Evolutionary conservation across 352 stramenopile genomes (phyloP).

Genomic region (Salisapilia sapeloensis): DNA sequence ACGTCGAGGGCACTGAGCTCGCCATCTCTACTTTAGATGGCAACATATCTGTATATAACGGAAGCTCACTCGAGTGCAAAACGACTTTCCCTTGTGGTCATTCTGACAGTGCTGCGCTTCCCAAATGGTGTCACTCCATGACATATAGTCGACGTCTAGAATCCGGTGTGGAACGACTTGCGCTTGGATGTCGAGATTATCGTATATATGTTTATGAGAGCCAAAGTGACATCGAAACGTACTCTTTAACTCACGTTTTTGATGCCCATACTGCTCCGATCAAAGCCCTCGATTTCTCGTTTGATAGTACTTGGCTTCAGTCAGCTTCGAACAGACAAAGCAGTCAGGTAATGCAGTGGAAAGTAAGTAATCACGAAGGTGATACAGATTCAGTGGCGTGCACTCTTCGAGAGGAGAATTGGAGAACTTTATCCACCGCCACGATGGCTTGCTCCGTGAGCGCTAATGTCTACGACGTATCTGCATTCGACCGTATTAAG

Average conservation of each 20-base stretch:
- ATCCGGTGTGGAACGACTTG: no score
- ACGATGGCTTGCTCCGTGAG: no score
- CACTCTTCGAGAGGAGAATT: constrained; percentile 16
- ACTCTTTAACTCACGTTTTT: constrained; percentile 34
- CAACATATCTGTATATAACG: no score
- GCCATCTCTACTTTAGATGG: no score
- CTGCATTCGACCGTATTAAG: no score
- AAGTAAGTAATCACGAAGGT: constrained; percentile 4
- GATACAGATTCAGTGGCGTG: constrained; percentile 3
- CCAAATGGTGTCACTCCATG: constrained; percentile 32
- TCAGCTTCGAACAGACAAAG: constrained; percentile 32
- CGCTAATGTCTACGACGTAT: no score
- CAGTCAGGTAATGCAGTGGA: constrained; percentile 55
- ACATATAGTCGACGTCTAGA: no score
- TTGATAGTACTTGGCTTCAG: constrained; percentile 38
- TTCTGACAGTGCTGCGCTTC: constrained; percentile 1
- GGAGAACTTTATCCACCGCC: no score
- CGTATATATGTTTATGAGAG: constrained; percentile 55
- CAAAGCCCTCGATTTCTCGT: constrained; percentile 46
- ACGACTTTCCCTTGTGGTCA: constrained; percentile 9
- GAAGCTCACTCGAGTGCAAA: constrained; percentile 5
- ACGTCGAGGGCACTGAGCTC: no score
- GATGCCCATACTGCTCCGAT: constrained; percentile 45
- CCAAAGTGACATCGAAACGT: constrained; percentile 7
- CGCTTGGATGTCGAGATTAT: constrained; percentile 46